Percentiles rank a stretch among this genome's conserved stretches.
Conservation (phyloP, 768 basidiomycete genomes). For the Lactarius akahatsu region DNA sequence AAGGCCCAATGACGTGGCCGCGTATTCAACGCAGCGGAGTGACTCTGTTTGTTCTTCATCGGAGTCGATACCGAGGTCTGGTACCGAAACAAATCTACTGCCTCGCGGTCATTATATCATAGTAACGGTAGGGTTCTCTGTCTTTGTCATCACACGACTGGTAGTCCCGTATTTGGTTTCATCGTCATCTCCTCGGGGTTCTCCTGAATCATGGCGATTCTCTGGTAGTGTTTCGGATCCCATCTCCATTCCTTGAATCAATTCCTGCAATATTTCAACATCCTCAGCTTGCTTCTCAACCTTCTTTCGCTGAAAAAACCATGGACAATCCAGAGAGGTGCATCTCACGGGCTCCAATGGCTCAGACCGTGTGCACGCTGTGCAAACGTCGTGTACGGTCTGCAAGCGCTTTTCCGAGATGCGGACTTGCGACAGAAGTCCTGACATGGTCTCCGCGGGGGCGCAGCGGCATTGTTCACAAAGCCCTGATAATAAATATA, state of each 20-base stretch:
- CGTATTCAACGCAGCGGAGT: not conserved
- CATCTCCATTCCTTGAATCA: conserved; percentile 20
- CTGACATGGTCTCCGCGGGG: conserved; percentile 38
- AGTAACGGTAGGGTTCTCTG: not conserved
- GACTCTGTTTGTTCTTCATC: not conserved
- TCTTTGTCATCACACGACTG: conserved; percentile 1
- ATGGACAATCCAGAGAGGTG: conserved; percentile 48
- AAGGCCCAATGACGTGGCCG: not conserved
- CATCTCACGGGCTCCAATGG: conserved; percentile 40
- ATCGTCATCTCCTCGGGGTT: not conserved
- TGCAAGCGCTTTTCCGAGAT: conserved; percentile 36
- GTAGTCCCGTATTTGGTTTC: not conserved
- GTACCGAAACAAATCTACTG: not conserved
- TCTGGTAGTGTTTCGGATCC: conserved; percentile 19
- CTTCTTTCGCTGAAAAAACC: conserved; percentile 42
- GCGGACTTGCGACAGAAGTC: conserved; percentile 37
- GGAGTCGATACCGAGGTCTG: not conserved
- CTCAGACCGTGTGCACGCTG: conserved; percentile 40
- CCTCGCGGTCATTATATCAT: too few species aligned
- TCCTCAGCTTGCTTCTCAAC: conserved; percentile 30
- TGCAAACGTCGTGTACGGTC: conserved; percentile 41
- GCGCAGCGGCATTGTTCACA: conserved; percentile 29
- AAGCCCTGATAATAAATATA: conserved; percentile 38
- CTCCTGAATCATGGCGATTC: not conserved
- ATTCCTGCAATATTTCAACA: conserved; percentile 13